Conservation (phyloP, 805 yeast genomes). For the Wickerhamiella kazuoi region DNA sequence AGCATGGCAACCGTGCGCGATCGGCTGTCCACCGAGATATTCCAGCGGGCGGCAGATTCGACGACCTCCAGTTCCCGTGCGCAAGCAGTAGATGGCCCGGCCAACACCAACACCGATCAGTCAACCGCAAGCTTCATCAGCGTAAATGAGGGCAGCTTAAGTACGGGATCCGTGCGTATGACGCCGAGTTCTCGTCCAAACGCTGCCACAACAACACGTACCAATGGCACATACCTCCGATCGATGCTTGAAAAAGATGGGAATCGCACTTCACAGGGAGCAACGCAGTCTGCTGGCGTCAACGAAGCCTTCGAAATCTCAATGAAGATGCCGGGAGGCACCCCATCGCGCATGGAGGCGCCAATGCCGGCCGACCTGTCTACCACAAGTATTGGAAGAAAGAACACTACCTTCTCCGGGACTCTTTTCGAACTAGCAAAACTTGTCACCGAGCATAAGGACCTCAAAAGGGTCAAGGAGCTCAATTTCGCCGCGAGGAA, state of each 20-base stretch:
- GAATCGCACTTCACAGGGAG: neutral
- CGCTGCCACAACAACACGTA: neutral
- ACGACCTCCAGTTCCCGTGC: slow-evolving; percentile 2
- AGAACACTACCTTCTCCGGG: slow-evolving; percentile 6
- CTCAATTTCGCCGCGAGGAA: slow-evolving; percentile 9
- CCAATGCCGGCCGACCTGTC: slow-evolving; percentile 8
- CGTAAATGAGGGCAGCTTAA: neutral
- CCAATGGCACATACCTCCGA: too few relatives aligned
- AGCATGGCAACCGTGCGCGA: slow-evolving; percentile 2
- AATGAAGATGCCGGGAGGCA: neutral
- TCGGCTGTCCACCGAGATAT: neutral
- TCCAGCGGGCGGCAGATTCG: neutral
- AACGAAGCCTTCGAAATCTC: neutral
- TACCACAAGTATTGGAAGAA: slow-evolving; percentile 6
- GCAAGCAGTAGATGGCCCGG: too few relatives aligned
- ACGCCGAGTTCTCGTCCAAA: neutral
- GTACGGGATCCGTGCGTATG: neutral
- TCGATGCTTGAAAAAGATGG: neutral
- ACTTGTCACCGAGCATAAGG: slow-evolving; percentile 1
- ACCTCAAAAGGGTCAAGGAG: slow-evolving; percentile 4
- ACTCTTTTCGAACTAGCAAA: slow-evolving; percentile 3
- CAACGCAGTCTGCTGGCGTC: neutral
- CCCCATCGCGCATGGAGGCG: slow-evolving; percentile 3
- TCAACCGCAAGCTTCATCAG: neutral
- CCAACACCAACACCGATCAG: neutral